These are phyloP conservation scores for Gyrodon lividus DNA, from an alignment of 768 basidiomycete species.

Conservation along the genomic window DNA sequence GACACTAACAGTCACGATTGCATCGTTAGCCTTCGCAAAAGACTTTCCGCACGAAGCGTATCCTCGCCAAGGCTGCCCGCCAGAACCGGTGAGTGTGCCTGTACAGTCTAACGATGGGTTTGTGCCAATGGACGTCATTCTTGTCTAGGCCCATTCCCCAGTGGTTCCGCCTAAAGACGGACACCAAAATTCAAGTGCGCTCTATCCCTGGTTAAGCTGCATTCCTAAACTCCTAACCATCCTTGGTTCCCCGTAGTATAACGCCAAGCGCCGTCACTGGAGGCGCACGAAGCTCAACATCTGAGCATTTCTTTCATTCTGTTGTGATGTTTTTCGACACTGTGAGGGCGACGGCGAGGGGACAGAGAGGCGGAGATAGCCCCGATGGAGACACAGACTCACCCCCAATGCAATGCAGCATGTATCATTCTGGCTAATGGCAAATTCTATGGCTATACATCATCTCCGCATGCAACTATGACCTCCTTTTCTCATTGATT, in stretches of 20 bases:
- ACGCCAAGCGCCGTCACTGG: slow-evolving; percentile 98
- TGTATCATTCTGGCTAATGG: slow-evolving; percentile 23
- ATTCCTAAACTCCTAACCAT: background rate
- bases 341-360: slow-evolving; percentile 1
- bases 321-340: slow-evolving; percentile 2
- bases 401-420: slow-evolving; percentile 15
- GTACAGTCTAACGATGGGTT: background rate
- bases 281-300: slow-evolving; percentile 98
- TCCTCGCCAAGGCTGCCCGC: slow-evolving; percentile 91
- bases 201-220: background rate
- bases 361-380: slow-evolving; percentile 17
- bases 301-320: slow-evolving; percentile 39
- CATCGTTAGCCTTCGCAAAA: slow-evolving; percentile 91
- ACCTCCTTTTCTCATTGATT: background rate
- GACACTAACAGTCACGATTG: slow-evolving; percentile 8
- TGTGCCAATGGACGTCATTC: background rate
- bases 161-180: slow-evolving; percentile 98
- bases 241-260: slow-evolving; percentile 53
- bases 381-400: slow-evolving; percentile 5
- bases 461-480: slow-evolving; percentile 20
- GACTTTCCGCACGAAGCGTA: slow-evolving; percentile 95
- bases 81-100: slow-evolving; percentile 80
- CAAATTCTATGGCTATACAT: slow-evolving; percentile 16
- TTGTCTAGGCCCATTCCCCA: slow-evolving; percentile 86
- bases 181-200: slow-evolving; percentile 87